Evolutionary conservation across 495 filamentous ascomycete genomes (phyloP).

Genomic region (Daldinia caldariorum): DNA sequence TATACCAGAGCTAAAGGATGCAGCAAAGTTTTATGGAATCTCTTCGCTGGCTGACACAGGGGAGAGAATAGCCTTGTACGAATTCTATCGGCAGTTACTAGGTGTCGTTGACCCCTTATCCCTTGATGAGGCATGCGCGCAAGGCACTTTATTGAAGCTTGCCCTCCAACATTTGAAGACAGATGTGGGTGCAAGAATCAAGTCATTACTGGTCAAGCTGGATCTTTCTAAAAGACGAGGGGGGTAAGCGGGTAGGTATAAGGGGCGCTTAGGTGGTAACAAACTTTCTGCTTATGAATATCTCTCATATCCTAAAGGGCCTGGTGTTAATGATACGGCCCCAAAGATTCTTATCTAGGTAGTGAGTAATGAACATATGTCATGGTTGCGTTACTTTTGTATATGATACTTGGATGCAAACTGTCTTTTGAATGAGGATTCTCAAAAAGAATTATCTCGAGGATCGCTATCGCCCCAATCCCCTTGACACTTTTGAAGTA

Average conservation of each 20-base stretch:
- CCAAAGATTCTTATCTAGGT: no score
- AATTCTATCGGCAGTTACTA: conserved; percentile 4
- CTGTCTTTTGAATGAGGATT: background rate
- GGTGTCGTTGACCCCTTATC: background rate
- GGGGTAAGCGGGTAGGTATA: background rate
- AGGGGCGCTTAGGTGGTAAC: background rate
- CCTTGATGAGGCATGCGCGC: background rate
- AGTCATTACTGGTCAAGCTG: background rate
- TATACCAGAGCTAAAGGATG: background rate
- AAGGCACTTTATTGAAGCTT: background rate
- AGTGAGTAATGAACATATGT: no score
- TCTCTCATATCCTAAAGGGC: no score
- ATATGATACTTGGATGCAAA: no score
- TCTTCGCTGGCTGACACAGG: background rate
- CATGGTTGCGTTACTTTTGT: no score
- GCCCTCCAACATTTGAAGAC: background rate
- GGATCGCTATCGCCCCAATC: background rate
- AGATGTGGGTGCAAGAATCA: background rate
- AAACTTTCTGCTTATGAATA: no score
- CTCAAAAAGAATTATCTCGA: background rate
- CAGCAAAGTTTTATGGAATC: background rate
- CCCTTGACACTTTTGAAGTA: background rate
- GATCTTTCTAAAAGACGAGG: background rate
- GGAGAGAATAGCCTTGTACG: background rate
- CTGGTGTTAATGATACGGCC: no score